Base-by-base conservation (phyloP, 768 basidiomycete species). In the Tricholoma flavovirens region DNA sequence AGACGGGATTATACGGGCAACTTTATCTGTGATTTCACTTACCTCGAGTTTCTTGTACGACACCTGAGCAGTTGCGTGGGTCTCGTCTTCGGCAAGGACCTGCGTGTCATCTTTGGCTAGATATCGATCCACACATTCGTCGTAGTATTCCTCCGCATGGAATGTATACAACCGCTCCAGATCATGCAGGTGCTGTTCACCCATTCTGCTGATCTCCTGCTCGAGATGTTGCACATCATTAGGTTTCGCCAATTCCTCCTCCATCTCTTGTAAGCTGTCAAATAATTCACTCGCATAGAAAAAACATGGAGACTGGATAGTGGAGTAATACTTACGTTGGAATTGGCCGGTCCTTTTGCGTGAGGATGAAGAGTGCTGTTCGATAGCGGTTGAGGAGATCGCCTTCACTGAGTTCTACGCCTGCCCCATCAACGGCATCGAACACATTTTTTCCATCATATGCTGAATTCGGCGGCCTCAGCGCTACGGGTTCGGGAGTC, bases 281-380 rank as follows among this genome's bases (percentile, higher is more conserved):
- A 42, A 50, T 43, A 11, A 29, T 51, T 19, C 22, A 38, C 2
- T 29, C 19, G 38, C 7, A 38, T 11, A 33, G 36, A 8, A 11
- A 26, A 29, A 40, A 35, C 33, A 30, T 49, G 26, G 46, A 30
- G 45, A 49, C 15, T 43, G 5, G 24, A 26, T 26, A 26, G 24
- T 15, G 10, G 21, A 5, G 17, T 15, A 24, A 32, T 6, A 58
- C 75, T 56, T 64, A 79, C 80, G 71, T 67, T 46, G 77, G 75
- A 8, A 78, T 67, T 9, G 66, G 65, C 45, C 67, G 54, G 38
- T 74, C 72, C 51, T 73, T 76, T 52, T 71, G 68, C 8, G 71
- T 71, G 21, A 81, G 60, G 19, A 78, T 64, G 58, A 68, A 79
- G 54, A 73, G 67, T 0, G 75, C 76, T 21, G 65, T 58, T 6